Evolutionary conservation across 371 early-diverging fungal genomes (phyloP), one percentile per base, ranked within the genome.

Genomic region (Encephalitozoon romaleae): DNA sequence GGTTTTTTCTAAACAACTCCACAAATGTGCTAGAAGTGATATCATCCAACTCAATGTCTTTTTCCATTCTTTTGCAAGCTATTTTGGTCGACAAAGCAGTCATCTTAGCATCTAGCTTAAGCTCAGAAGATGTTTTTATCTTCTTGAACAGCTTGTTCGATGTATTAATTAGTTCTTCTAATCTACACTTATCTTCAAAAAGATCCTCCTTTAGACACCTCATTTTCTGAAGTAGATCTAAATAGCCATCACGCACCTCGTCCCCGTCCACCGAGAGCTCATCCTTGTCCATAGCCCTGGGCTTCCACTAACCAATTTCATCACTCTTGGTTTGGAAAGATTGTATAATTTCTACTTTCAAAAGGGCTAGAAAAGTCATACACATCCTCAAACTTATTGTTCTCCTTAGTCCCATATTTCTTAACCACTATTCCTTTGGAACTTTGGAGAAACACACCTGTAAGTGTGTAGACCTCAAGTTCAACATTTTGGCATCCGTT

Each of bases 91-190:
- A 64, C 52, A 78, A 71, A 21, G 69, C 68, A 4, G 74, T 54
- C 15, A 82, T 65, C 64, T 69, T 74, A 0, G 82, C 79, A 70
- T 82, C 82, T 15, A 82, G 59, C 32, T 79, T 70, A 30, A 82
- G 76, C 47, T 79, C 80, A 32, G 39, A 52, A 26, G 74, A 54
- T n/a, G 68, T 79, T 54, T 43, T 51, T 12, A 82, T 78, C 9
- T 51, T 32, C 21, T 42, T 67, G 25, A 82, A 70, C 12, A 82
- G 69, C 30, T 32, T 45, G 51, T 82, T 79, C 3, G 78, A 75
- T 67, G 59, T 63, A 25, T 69, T 49, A 47, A 79, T 45, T 12
- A 82, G 47, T 2, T 73, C 42, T 53, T 74, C 70, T 15, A 81
- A 39, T 12, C 47, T 39, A 41, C 28, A 34, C 30, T 23, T 26